Conservation (phyloP, 1,284 basidiomycete genomes). For the Apiotrichum montevideense region DNA sequence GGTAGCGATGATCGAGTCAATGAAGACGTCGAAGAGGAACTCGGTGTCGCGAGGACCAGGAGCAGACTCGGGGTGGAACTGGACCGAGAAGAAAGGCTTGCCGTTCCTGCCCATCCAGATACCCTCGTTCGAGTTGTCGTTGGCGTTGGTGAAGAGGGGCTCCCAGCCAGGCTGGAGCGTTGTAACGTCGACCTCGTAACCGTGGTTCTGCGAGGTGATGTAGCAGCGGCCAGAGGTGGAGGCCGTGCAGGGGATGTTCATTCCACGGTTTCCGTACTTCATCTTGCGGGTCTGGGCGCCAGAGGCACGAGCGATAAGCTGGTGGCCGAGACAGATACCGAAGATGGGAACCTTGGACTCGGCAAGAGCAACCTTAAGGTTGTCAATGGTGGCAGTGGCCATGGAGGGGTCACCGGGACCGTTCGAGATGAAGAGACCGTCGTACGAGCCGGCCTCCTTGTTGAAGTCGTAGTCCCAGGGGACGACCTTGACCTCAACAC, state of each 20-base stretch:
- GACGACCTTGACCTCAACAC: slow-evolving; percentile 93
- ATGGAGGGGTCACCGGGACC: slow-evolving; percentile 95
- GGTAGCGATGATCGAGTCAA: slow-evolving; percentile 76
- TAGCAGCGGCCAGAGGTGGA: slow-evolving; percentile 91
- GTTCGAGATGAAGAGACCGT: slow-evolving; percentile 96
- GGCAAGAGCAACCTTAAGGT: slow-evolving; percentile 67
- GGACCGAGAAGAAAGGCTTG: slow-evolving; percentile 93
- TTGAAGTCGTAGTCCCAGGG: slow-evolving; percentile 95
- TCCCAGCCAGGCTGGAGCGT: slow-evolving; percentile 83
- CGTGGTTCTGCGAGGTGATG: slow-evolving; percentile 99
- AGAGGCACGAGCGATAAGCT: slow-evolving; percentile 89
- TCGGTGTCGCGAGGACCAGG: slow-evolving; percentile 99
- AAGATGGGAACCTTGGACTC: slow-evolving; percentile 80
- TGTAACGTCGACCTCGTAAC: slow-evolving; percentile 83
- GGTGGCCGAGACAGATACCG: slow-evolving; percentile 98
- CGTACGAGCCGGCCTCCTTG: slow-evolving; percentile 69
- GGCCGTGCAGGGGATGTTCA: slow-evolving; percentile 97
- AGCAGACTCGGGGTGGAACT: slow-evolving; percentile 98
- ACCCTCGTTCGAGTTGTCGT: slow-evolving; percentile 95
- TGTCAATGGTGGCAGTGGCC: slow-evolving; percentile 65
- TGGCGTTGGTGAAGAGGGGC: slow-evolving; percentile 93
- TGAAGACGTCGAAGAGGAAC: slow-evolving; percentile 97
- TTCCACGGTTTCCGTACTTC: slow-evolving; percentile 99
- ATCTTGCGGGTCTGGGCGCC: slow-evolving; percentile 94
- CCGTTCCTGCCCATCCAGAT: slow-evolving; percentile 79